phyloP scores from a whole-genome alignment of 2,329 filamentous ascomycete species.

The Scedosporium boydii region DNA sequence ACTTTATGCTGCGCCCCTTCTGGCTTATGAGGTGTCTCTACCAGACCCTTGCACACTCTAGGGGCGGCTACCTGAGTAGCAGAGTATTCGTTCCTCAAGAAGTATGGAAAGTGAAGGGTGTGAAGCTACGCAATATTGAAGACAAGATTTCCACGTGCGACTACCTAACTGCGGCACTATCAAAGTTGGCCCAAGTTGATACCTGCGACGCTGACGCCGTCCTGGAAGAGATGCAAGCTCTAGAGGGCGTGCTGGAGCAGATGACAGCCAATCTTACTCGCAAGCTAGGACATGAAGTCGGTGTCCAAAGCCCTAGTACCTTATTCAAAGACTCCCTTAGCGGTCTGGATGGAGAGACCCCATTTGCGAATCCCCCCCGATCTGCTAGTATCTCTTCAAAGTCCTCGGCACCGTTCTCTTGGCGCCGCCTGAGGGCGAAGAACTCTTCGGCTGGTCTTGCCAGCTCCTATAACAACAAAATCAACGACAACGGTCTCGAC shows the following conservation, averaged over 20 bases:
- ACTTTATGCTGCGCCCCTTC: slow-evolving; percentile 84
- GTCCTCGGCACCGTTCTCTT: slow-evolving; percentile 56
- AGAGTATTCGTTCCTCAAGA: slow-evolving; percentile 88
- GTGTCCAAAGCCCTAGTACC: slow-evolving; percentile 61
- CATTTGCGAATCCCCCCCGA: slow-evolving; percentile 33
- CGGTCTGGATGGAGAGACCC: slow-evolving; percentile 32
- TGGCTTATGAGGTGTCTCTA: slow-evolving; percentile 96
- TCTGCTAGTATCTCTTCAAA: slow-evolving; percentile 61
- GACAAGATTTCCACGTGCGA: slow-evolving; percentile 94
- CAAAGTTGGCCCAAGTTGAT: slow-evolving; percentile 76
- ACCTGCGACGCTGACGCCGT: slow-evolving; percentile 86
- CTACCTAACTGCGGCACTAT: slow-evolving; percentile 75
- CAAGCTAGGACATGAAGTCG: slow-evolving; percentile 89
- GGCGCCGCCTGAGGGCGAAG: slow-evolving; percentile 84
- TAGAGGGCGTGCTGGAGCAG: slow-evolving; percentile 80
- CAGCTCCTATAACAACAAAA: slow-evolving; percentile 30
- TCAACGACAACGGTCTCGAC: slow-evolving; percentile 38
- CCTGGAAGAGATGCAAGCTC: slow-evolving; percentile 83
- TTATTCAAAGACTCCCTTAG: slow-evolving; percentile 64
- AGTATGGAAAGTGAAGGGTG: slow-evolving; percentile 87
- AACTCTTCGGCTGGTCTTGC: slow-evolving; percentile 60
- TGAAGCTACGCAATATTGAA: slow-evolving; percentile 83
- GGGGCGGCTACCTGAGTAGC: slow-evolving; percentile 84
- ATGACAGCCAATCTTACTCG: slow-evolving; percentile 68
- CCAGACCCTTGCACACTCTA: slow-evolving; percentile 82